Evolutionary conservation across 257 asterid genomes (phyloP).

Genomic region (Avicennia marina): DNA sequence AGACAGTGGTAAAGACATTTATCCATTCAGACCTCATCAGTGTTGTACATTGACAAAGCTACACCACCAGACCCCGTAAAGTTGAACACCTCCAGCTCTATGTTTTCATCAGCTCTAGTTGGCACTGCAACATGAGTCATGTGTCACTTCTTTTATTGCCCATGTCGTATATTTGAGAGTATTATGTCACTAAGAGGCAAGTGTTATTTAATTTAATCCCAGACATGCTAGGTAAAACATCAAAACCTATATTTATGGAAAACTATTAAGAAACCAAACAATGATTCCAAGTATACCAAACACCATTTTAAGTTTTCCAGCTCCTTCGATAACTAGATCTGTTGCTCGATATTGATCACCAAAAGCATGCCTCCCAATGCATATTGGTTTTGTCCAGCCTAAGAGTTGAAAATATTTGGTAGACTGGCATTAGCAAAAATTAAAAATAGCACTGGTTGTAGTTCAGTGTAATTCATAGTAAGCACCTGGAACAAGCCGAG

Average conservation of each 20-base stretch:
- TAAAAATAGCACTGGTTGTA: not conserved
- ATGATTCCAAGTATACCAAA: constrained; percentile 33
- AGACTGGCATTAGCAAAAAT: not conserved
- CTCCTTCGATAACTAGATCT: constrained; percentile 47
- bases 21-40: constrained; percentile 53
- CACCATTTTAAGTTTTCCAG: constrained; percentile 58
- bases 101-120: constrained; percentile 25
- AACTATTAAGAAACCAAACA: constrained; percentile 2
- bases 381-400: constrained; percentile 76
- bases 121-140: constrained; percentile 43
- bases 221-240: too few relatives aligned
- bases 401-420: not conserved
- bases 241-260: not conserved
- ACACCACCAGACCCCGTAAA: constrained; percentile 65
- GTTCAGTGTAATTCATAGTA: constrained; percentile 12
- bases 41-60: constrained; percentile 67
- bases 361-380: constrained; percentile 71
- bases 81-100: constrained; percentile 55
- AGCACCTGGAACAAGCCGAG: constrained; percentile 62
- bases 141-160: not conserved
- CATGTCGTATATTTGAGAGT: constrained; percentile 2
- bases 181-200: not conserved
- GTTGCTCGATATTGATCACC: constrained; percentile 72
- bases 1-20: constrained; percentile 1
- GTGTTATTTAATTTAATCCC: not conserved